phyloP scores from a whole-genome alignment of 768 basidiomycete genomes.

The Phaeotremella skinneri region DNA sequence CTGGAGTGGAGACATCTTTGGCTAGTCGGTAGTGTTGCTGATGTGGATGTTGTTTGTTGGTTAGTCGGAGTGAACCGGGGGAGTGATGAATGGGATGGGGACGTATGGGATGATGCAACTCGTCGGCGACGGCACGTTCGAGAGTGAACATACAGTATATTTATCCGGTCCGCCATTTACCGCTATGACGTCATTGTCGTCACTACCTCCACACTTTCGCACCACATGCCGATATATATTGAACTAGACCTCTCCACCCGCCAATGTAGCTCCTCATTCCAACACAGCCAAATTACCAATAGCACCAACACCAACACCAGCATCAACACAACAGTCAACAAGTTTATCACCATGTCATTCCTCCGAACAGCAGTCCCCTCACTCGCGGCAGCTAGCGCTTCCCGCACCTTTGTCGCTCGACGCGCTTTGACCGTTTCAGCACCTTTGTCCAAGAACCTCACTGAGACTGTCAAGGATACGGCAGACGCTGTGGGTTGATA shows the following conservation, averaged over 20 bases:
- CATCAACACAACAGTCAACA: slow-evolving; percentile 7
- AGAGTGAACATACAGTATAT: too few relatives aligned
- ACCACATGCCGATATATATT: too few relatives aligned
- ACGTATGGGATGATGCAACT: too few relatives aligned
- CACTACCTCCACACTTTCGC: too few relatives aligned
- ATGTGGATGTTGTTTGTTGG: background rate
- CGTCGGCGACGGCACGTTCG: too few relatives aligned
- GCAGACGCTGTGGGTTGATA: slow-evolving; percentile 36
- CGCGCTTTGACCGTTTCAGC: slow-evolving; percentile 24
- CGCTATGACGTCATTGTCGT: too few relatives aligned
- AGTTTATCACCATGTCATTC: slow-evolving; percentile 24
- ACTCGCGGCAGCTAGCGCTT: slow-evolving; percentile 6
- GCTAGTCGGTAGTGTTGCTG: too few relatives aligned
- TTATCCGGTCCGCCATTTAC: background rate
- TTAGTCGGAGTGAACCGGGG: background rate
- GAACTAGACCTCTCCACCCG: too few relatives aligned
- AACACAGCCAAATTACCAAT: background rate
- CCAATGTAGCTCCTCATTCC: too few relatives aligned
- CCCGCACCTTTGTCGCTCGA: slow-evolving; percentile 18
- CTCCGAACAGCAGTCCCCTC: slow-evolving; percentile 13
- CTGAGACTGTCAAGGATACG: slow-evolving; percentile 39
- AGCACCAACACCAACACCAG: background rate
- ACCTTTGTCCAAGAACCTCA: slow-evolving; percentile 21
- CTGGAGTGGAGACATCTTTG: slow-evolving; percentile 29
- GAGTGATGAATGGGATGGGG: background rate